These are phyloP conservation scores for Neonectria sp. DNA, from an alignment of 2,329 filamentous ascomycete genomes.

Conservation along the genomic window DNA sequence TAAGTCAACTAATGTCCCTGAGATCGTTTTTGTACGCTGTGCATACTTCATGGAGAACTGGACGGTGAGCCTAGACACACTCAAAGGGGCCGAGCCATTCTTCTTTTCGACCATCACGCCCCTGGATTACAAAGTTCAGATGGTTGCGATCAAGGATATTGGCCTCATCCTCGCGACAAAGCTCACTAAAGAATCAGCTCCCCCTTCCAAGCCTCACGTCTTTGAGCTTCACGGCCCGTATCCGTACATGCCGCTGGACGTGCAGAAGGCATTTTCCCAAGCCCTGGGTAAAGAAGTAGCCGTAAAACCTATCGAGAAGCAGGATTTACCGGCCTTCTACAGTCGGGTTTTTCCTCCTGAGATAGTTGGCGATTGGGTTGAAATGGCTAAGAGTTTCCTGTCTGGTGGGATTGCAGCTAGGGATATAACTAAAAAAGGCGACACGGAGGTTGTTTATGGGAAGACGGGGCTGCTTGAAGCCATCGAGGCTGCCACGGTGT, in stretches of 20 bases:
- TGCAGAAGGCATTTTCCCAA: constrained; percentile 48
- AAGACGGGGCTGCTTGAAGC: constrained; percentile 38
- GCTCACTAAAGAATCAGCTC: constrained; percentile 36
- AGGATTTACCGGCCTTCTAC: constrained; percentile 42
- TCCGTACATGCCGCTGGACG: constrained; percentile 48
- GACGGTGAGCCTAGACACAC: constrained; percentile 46
- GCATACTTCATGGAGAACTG: constrained; percentile 59
- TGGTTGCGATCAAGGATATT: constrained; percentile 50
- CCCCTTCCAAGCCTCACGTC: constrained; percentile 45
- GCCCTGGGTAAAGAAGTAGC: constrained; percentile 46
- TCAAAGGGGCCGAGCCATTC: constrained; percentile 47
- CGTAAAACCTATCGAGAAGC: constrained; percentile 46
- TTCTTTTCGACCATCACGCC: constrained; percentile 55
- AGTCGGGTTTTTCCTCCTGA: constrained; percentile 40
- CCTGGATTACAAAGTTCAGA: constrained; percentile 49
- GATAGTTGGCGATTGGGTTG: constrained; percentile 48
- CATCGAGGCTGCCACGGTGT: constrained; percentile 21
- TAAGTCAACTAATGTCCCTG: constrained; percentile 25
- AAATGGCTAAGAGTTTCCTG: constrained; percentile 50
- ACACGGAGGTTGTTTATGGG: constrained; percentile 38
- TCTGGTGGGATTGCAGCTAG: constrained; percentile 45
- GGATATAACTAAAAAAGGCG: constrained; percentile 26
- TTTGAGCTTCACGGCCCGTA: constrained; percentile 52
- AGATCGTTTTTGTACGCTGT: constrained; percentile 52
- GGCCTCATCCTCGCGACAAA: constrained; percentile 45